Evolutionary conservation across 2,329 filamentous ascomycete species (phyloP), one percentile per base, ranked within the genome.

Genomic region (Aureobasidium pullulans): DNA sequence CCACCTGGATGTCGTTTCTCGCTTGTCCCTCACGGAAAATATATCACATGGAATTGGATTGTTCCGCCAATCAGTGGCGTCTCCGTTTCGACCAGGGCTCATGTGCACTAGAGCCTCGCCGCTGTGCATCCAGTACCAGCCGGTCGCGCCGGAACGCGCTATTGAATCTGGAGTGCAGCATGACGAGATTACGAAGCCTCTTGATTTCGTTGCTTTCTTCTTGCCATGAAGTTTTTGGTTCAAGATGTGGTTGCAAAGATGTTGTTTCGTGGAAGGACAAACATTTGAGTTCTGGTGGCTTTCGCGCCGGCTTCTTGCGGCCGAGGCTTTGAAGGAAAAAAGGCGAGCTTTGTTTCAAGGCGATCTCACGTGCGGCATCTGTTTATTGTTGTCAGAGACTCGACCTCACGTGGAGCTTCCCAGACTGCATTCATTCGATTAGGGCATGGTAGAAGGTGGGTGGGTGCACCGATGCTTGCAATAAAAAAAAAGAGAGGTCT

Each of bases 1-100:
- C 34, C 47, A n/a, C 47, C 9, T 28, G 19, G 37, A 36, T 39
- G 47, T 50, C 34, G 32, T n/a, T 37, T 50, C 39, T 50, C 32
- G 47, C 47, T 50, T 50, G 47, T 39, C 9, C 6, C 34, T 37
- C 4, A 19, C 49, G 49, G 49, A 53, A 53, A 34, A 42, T 53
- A 37, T 39, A 39, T 37, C 19, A 16, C 28, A 42, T 53, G 49
- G 49, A 53, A 53, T 19, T 42, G 36, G 2, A 53, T 32, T 53
- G 13, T 53, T 53, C 49, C 49, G 37, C 49, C 49, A 53, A 53
- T 53, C 49, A 42, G 5, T 10, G 37, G 23, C 36, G 48, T 34
- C 31, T 49, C 46, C 46, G 29, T 49, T 49, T 6, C 7, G 42
- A 23, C 8, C 42, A 15, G 37, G 37, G 11, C 15, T 23, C 16